Percentiles rank a stretch among this genome's conserved stretches.
Evolutionary conservation across 78 protist species (phyloP).

Genomic region (Tieghemostelium lacteum): DNA sequence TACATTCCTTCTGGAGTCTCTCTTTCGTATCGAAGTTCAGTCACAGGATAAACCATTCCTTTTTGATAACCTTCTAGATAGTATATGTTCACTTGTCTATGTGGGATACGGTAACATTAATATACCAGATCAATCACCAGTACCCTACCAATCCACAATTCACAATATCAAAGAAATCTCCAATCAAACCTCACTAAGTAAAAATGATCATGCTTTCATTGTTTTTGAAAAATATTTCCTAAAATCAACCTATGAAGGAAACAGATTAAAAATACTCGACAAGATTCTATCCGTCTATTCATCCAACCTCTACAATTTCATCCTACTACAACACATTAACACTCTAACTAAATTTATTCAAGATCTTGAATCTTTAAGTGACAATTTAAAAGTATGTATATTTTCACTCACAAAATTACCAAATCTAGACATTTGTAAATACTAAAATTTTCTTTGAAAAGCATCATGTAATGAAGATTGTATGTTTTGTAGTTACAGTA

Average conservation of each 20-base stretch:
- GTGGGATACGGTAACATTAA: constrained; percentile 63
- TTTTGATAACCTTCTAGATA: constrained; percentile 23
- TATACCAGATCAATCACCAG: constrained; percentile 61
- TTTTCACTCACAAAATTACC: neutral
- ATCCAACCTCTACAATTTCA: constrained; percentile 44
- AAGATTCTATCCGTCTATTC: constrained; percentile 48
- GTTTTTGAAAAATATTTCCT: constrained; percentile 65
- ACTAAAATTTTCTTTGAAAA: neutral
- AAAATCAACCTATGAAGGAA: constrained; percentile 53
- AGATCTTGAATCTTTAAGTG: constrained; percentile 49
- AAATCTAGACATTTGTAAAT: neutral
- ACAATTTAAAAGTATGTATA: constrained; percentile 37
- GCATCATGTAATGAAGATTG: constrained; percentile 67
- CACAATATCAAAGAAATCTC: constrained; percentile 61
- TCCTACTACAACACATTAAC: constrained; percentile 46
- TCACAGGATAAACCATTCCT: constrained; percentile 55
- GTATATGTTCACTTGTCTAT: constrained; percentile 31
- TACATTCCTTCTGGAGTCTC: constrained; percentile 21
- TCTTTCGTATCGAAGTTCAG: constrained; percentile 47
- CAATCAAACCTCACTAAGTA: constrained; percentile 36
- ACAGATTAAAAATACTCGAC: constrained; percentile 52
- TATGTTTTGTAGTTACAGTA: constrained; percentile 77
- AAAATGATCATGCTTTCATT: constrained; percentile 51
- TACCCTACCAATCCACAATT: constrained; percentile 68
- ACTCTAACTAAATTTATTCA: constrained; percentile 67